Base-by-base conservation (phyloP, 2,329 filamentous ascomycete species). In the Paecilomyces sp. region DNA sequence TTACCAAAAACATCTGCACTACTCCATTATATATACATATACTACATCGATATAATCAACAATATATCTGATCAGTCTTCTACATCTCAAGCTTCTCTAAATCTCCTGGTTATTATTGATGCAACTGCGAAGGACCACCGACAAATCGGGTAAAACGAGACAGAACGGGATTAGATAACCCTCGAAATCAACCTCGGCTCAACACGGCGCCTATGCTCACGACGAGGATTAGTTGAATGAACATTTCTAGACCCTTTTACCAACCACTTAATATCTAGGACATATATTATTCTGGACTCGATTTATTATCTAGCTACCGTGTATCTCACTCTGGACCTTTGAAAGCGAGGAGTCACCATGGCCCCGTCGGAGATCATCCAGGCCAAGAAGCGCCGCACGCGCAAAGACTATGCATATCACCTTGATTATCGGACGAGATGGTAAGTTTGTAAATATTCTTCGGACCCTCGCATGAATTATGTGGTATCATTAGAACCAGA, bases 341-440 rank as follows among this genome's bases (percentile, higher is more conserved):
- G 25, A 6, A 22, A 22, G 25, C 2, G 25, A 28, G 6, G 9
- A 11, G 9, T 33, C 9, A 61, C 15, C 24, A 71, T 72, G 68
- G 63, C 67, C 18, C 61, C 68, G 8, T 60, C 70, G 59, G 69
- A 75, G 31, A 33, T 33, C 30, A 67, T 67, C 55, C 64, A 74
- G 34, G 77, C 86, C 55, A 92, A 90, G 75, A 77, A 77, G 62
- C 84, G 88, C 55, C 82, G 77, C 54, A 83, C 64, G 51, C 70
- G 90, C 62, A 77, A 78, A 47, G 90, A 96, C 75, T 97, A 96
- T 75, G 81, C 82, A 55, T 96, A 88, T 72, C 79, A 87, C 51
- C 82, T 93, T 30, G 89, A 94, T 65, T 96, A 96, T 72, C 83
- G 91, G 59, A 95, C 92, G 61, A 79, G 92, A 85, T 96, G 92